phyloP scores from a whole-genome alignment of 2,329 filamentous ascomycete genomes.

The Thielaviopsis cerberus region DNA sequence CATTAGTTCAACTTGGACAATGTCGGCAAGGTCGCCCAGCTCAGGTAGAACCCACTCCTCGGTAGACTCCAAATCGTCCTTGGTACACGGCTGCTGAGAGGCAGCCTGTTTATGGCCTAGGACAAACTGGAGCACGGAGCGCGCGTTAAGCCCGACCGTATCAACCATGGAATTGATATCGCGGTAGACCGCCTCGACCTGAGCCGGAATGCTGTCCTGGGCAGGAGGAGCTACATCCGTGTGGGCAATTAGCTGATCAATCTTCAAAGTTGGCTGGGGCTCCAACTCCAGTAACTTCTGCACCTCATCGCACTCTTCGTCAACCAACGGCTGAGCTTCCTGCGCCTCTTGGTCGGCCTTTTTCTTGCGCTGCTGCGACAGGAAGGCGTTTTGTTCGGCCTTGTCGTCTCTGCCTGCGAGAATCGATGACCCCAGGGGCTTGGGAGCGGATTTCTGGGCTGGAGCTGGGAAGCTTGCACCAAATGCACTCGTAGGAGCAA shows the following conservation, averaged over 20 bases:
- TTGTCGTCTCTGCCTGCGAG: constrained; percentile 16
- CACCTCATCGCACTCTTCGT: constrained; percentile 52
- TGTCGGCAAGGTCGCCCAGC: constrained; percentile 45
- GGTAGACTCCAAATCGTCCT: constrained; percentile 48
- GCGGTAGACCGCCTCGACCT: constrained; percentile 50
- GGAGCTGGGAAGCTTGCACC: constrained; percentile 25
- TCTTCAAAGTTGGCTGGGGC: constrained; percentile 38
- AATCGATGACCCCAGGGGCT: constrained; percentile 10
- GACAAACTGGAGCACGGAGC: constrained; percentile 46
- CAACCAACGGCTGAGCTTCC: constrained; percentile 37
- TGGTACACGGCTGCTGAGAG: constrained; percentile 35
- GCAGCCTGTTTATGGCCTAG: constrained; percentile 43
- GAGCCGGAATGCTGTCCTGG: constrained; percentile 39
- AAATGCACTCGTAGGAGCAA: not conserved
- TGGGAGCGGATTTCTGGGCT: constrained; percentile 16
- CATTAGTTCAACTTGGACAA: constrained; percentile 47
- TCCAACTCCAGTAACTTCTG: constrained; percentile 43
- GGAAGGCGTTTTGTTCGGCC: constrained; percentile 26
- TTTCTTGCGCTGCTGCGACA: constrained; percentile 31
- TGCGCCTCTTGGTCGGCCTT: constrained; percentile 38
- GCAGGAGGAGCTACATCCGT: constrained; percentile 33
- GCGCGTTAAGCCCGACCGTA: constrained; percentile 66
- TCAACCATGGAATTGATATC: constrained; percentile 92
- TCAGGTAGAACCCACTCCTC: constrained; percentile 62
- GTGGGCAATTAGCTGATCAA: constrained; percentile 52